phyloP scores from a whole-genome alignment of 2,329 filamentous ascomycete species.

The Pseudocercospora fuligena region DNA sequence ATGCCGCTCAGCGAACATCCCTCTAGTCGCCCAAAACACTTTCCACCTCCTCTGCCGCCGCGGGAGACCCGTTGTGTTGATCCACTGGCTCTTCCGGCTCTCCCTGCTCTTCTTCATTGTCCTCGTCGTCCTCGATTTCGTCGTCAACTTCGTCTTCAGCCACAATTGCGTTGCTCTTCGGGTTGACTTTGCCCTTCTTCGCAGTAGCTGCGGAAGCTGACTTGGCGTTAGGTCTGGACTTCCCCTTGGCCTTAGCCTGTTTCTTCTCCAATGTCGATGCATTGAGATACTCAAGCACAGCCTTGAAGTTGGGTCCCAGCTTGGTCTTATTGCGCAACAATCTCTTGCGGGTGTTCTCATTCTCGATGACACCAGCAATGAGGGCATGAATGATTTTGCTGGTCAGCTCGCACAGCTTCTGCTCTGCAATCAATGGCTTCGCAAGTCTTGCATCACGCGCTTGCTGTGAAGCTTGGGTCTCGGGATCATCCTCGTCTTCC shows the following conservation, averaged over 20 bases:
- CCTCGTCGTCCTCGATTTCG: conserved; percentile 49
- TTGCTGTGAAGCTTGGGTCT: conserved; percentile 58
- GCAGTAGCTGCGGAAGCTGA: conserved; percentile 43
- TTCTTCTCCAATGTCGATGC: conserved; percentile 54
- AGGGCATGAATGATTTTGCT: conserved; percentile 84
- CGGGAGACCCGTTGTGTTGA: conserved; percentile 41
- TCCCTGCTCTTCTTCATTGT: conserved; percentile 38
- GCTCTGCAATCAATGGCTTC: conserved; percentile 74
- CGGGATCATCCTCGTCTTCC: conserved; percentile 46
- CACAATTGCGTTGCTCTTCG: conserved; percentile 48
- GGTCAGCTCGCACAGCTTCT: conserved; percentile 82
- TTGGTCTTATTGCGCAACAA: conserved; percentile 78
- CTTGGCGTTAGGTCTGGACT: conserved; percentile 38
- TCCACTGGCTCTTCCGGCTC: conserved; percentile 36
- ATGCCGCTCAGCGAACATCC: background rate
- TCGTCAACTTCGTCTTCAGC: conserved; percentile 48
- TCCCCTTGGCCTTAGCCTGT: conserved; percentile 49
- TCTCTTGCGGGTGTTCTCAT: conserved; percentile 67
- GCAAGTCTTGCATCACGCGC: conserved; percentile 63
- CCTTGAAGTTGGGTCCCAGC: conserved; percentile 83
- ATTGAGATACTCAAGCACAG: conserved; percentile 81
- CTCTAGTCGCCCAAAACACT: conserved; percentile 47
- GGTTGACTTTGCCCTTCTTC: conserved; percentile 46
- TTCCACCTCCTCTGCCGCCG: conserved; percentile 45
- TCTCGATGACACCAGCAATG: conserved; percentile 74